Conservation (phyloP, 495 filamentous ascomycete species). For the Astrothelium macrocarpum region DNA sequence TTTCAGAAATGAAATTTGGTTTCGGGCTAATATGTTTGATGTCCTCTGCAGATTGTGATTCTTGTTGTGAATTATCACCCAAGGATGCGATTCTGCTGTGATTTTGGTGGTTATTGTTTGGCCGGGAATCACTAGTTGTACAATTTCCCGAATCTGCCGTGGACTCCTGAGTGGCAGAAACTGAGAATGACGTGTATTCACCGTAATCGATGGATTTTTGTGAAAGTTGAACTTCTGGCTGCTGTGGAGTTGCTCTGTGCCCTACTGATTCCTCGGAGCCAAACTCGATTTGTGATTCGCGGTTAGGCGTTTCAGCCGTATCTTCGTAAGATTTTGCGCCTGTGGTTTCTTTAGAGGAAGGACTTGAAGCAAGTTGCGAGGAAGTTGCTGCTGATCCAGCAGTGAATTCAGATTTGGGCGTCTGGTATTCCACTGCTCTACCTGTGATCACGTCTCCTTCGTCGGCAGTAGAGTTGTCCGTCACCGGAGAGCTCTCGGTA, state of each 20-base stretch:
- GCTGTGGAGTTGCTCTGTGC: background rate
- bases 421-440: too few relatives aligned
- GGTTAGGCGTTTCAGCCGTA: background rate
- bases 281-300: background rate
- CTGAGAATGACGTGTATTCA: background rate
- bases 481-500: conserved; percentile 15
- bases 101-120: background rate
- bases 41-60: too few relatives aligned
- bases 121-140: background rate
- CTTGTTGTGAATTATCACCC: too few relatives aligned
- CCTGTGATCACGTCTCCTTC: background rate
- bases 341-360: background rate
- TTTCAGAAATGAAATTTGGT: background rate
- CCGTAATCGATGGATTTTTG: conserved; percentile 1
- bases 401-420: background rate
- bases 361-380: background rate
- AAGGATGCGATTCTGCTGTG: background rate
- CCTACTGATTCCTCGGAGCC: background rate
- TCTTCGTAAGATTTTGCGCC: background rate
- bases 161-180: background rate
- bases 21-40: too few relatives aligned
- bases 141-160: background rate
- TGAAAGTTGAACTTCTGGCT: background rate
- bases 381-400: background rate
- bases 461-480: too few relatives aligned